Evolutionary conservation across 768 basidiomycete genomes (phyloP), one percentile per base, ranked within the genome.

Genomic region (Suillus spraguei): DNA sequence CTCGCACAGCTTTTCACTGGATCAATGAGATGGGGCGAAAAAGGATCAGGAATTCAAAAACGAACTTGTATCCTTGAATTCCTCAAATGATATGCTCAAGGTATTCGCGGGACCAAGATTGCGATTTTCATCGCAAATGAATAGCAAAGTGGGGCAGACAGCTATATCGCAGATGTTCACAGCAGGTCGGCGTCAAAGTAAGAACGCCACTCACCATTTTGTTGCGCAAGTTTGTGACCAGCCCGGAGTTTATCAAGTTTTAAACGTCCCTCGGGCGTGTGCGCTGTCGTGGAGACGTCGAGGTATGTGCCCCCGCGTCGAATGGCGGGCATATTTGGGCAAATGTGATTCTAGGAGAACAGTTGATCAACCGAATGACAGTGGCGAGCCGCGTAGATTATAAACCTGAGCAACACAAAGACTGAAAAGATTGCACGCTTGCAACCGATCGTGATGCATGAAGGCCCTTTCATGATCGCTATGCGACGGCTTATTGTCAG

Each of bases 221-320:
- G 11, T 28, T 41, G 28, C 5, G 56, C 38, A 17, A 56, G 24
- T 1, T 28, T 41, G 39, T 17, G 17, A 20, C 56, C 6, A 32
- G 56, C 24, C 4, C 16, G 11, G 20, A 58, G 17, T 13, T 28
- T 24, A 13, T 38, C 9, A 0, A 58, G 39, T 2, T 5, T 58
- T 0, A 58, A 3, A 0, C 56, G 38, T 0, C 56, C 56, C 3
- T 41, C 39, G 1, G 56, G 56, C 5, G 56, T 41, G 56, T 58
- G 56, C 5, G 24, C 10, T 32, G 56, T 58, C 39, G 56, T 58
- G 20, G 56, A 58, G 10, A 58, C 56, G 6, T 58, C 56, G 6
- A 58, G 56, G 39, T 58, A 58, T 38, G 56, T 58, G 10, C 56
- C 41, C 28, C 39, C 39, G 24, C 56, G 56, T 58, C 56, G 56